Evolutionary conservation across 1,284 basidiomycete genomes (phyloP).

Genomic region (Lentinula novae-zelandiae): DNA sequence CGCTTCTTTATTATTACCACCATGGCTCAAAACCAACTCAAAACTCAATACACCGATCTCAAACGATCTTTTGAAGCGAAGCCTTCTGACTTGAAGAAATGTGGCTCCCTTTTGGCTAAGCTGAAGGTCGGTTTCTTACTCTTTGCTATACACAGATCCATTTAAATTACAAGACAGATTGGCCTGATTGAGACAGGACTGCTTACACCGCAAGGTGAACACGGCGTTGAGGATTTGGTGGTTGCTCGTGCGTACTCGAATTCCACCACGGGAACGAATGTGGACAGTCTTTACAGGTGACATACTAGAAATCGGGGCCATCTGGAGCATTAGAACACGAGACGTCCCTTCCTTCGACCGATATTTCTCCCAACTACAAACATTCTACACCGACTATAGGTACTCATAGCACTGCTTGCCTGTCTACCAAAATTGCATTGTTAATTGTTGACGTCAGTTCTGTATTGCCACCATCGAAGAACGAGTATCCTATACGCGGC

Average conservation of each 20-base stretch:
- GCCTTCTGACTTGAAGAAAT: conserved; percentile 64
- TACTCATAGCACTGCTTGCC: conserved; percentile 22
- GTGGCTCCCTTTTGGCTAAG: conserved; percentile 56
- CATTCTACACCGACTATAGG: conserved; percentile 91
- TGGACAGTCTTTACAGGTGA: conserved; percentile 56
- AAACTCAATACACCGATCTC: conserved; percentile 59
- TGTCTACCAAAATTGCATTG: background rate
- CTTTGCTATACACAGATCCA: background rate
- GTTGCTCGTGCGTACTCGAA: conserved; percentile 57
- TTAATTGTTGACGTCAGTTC: conserved; percentile 39
- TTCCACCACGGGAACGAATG: background rate
- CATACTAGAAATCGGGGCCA: conserved; percentile 93
- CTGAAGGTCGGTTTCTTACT: conserved; percentile 56
- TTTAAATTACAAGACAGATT: conserved; percentile 45
- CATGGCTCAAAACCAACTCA: conserved; percentile 56
- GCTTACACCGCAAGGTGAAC: conserved; percentile 60
- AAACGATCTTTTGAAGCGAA: conserved; percentile 57
- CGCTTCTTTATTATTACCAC: conserved; percentile 19
- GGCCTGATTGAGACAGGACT: conserved; percentile 77
- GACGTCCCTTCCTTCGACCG: conserved; percentile 93
- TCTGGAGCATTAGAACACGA: conserved; percentile 85
- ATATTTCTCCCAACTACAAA: conserved; percentile 90
- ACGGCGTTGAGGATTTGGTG: conserved; percentile 58
- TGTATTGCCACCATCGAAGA: conserved; percentile 76
- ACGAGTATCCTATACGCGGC: conserved; percentile 87